Evolutionary conservation across 495 filamentous ascomycete genomes (phyloP).

Genomic region (Hypoxylon trugodes): DNA sequence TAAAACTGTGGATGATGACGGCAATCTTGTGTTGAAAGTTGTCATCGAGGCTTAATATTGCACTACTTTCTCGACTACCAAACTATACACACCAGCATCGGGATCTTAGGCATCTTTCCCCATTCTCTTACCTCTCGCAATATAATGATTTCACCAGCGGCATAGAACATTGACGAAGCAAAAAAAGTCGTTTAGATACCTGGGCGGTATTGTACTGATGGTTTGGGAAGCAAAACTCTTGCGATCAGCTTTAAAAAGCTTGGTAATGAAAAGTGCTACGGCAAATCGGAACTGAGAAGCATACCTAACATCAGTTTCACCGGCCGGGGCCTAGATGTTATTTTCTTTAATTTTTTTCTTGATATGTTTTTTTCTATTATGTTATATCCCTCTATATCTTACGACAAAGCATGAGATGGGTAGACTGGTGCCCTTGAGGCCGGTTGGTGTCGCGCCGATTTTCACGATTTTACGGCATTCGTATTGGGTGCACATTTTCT

Average conservation of each 20-base stretch:
- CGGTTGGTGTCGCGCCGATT: conserved; percentile 17
- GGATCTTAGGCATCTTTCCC: conserved; percentile 19
- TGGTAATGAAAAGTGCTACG: conserved; percentile 31
- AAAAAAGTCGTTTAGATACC: conserved; percentile 25
- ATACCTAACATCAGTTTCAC: conserved; percentile 16
- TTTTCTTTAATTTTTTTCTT: conserved; percentile 2
- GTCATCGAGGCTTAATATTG: conserved; percentile 68
- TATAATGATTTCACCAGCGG: background rate
- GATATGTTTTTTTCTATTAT: background rate
- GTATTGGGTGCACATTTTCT: conserved; percentile 26
- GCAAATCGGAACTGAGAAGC: conserved; percentile 20
- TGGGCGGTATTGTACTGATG: conserved; percentile 20
- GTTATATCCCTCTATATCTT: background rate
- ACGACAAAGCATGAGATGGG: conserved; percentile 22
- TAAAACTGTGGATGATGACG: conserved; percentile 76
- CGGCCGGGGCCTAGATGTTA: conserved; percentile 9
- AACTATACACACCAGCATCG: background rate
- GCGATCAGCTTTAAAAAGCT: conserved; percentile 23
- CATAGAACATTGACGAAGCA: conserved; percentile 20
- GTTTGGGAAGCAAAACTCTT: conserved; percentile 27
- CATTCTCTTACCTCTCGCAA: background rate
- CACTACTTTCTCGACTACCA: background rate
- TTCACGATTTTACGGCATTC: conserved; percentile 9
- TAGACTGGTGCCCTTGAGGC: conserved; percentile 28
- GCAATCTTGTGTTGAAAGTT: conserved; percentile 85